phyloP scores from a whole-genome alignment of 192 early-diverging fungal species.

The Spizellomyces sp. region DNA sequence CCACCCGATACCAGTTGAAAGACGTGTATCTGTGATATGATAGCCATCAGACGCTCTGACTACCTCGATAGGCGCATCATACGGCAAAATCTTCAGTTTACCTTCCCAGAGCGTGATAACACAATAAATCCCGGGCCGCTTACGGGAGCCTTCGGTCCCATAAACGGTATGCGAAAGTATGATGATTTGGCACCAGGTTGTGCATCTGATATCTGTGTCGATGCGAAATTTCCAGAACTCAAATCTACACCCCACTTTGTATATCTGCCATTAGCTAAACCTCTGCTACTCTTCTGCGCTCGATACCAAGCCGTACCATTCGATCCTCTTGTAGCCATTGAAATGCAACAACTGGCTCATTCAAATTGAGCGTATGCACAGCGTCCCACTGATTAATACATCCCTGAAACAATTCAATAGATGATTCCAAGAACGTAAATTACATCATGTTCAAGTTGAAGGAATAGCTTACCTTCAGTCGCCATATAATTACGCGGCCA shows the following conservation, averaged over 20 bases:
- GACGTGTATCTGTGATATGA: no score
- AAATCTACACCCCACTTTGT: no score
- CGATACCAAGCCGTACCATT: background rate
- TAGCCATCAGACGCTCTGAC: no score
- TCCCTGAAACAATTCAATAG: constrained; percentile 12
- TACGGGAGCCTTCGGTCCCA: background rate
- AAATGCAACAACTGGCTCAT: background rate
- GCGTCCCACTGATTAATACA: constrained; percentile 52
- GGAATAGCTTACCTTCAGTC: background rate
- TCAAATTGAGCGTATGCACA: constrained; percentile 2
- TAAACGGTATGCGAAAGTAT: background rate
- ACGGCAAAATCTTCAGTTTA: background rate
- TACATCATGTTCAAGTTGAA: background rate
- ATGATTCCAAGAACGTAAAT: background rate
- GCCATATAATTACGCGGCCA: background rate
- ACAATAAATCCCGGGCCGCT: background rate
- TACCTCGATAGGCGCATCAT: no score
- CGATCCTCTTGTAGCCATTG: constrained; percentile 30
- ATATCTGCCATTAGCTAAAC: no score
- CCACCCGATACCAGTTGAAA: no score
- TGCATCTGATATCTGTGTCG: no score
- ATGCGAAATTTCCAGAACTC: no score
- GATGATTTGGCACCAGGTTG: no score
- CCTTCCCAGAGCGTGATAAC: background rate
- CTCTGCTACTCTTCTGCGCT: no score